These are phyloP conservation scores for Puccinia triticina DNA, from an alignment of 1,284 basidiomycete species.

Conservation along the genomic window DNA sequence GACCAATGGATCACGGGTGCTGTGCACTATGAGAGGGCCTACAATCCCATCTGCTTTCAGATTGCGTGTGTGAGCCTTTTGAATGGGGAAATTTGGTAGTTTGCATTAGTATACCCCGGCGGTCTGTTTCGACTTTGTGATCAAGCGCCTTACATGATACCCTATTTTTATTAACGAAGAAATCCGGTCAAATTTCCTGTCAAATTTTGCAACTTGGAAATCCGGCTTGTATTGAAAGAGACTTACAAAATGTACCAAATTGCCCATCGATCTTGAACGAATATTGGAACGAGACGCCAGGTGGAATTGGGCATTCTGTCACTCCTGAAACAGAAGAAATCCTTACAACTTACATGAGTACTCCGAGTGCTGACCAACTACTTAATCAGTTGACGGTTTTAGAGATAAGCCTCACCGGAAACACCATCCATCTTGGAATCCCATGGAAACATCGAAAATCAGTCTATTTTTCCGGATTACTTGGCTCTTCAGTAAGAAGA, in stretches of 20 bases:
- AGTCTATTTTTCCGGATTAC: not conserved
- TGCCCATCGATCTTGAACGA: conserved; percentile 25
- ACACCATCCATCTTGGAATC: conserved; percentile 34
- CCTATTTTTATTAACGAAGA: conserved; percentile 11
- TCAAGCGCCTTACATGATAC: conserved; percentile 36
- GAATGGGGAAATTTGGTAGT: conserved; percentile 54
- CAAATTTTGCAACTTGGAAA: not conserved
- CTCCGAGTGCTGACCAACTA: not conserved
- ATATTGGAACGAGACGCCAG: conserved; percentile 37
- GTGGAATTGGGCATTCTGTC: conserved; percentile 57
- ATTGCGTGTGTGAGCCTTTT: conserved; percentile 57
- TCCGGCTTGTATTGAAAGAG: not conserved
- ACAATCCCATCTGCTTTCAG: conserved; percentile 58
- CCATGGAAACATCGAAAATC: not conserved
- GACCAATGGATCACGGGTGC: conserved; percentile 54
- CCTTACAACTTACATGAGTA: no score
- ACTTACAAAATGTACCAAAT: conserved; percentile 51
- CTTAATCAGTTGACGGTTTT: not conserved
- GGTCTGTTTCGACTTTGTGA: not conserved
- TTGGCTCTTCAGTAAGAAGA: not conserved
- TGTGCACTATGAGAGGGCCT: conserved; percentile 57
- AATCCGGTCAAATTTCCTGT: not conserved
- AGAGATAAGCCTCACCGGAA: conserved; percentile 52
- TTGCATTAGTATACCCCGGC: conserved; percentile 52
- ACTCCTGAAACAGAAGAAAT: conserved; percentile 42